These are phyloP conservation scores for Capsicum rhomboideum DNA, from an alignment of 257 asterid species.

Conservation along the genomic window DNA sequence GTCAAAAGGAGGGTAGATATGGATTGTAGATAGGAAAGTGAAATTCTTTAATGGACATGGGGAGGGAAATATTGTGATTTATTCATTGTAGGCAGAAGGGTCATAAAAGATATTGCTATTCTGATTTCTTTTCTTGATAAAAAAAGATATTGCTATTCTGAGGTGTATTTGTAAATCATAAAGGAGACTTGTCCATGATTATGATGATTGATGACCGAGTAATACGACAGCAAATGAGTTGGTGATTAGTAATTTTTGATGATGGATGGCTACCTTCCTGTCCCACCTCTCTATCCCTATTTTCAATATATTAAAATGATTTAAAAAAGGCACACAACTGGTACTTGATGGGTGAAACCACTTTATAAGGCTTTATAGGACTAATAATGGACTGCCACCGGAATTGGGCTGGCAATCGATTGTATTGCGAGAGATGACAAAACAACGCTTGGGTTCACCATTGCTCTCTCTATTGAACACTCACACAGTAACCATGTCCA, in stretches of 20 bases:
- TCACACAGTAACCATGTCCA: not conserved
- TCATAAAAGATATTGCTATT: constrained; percentile 5
- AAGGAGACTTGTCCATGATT: constrained; percentile 16
- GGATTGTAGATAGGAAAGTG: constrained; percentile 24
- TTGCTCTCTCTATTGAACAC: not conserved
- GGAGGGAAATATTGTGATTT: constrained; percentile 30
- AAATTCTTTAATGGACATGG: constrained; percentile 48
- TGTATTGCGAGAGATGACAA: not conserved
- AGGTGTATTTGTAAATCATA: constrained; percentile 28
- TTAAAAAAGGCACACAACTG: not conserved
- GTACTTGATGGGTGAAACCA: not conserved
- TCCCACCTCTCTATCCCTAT: not conserved
- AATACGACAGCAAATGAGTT: not conserved
- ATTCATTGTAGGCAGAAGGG: constrained; percentile 39
- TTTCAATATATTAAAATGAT: not conserved
- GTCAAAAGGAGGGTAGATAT: constrained; percentile 25
- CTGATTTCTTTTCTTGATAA: not conserved
- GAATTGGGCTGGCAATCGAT: no score
- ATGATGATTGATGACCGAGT: constrained; percentile 7
- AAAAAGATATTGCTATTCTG: constrained; percentile 5
- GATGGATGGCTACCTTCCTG: not conserved
- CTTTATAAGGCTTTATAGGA: not conserved
- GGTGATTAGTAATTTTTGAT: not conserved
- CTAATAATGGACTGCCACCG: not conserved
- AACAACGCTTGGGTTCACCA: not conserved